Evolutionary conservation across 1,139 yeast genomes (phyloP).

Genomic region (Hemisphaericaspora subhashii): DNA sequence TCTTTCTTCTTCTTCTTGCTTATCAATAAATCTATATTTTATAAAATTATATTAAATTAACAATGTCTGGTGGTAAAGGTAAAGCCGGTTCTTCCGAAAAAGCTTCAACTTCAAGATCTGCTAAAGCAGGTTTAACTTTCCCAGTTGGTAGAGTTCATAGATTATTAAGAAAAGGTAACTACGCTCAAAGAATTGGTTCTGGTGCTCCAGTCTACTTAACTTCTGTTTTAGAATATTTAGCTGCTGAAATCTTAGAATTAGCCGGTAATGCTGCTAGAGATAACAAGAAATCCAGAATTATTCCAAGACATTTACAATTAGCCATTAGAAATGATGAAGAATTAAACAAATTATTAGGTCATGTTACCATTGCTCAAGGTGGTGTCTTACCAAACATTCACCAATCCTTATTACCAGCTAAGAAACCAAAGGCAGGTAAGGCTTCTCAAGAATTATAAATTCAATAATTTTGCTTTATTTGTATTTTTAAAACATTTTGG

Average conservation of each 20-base stretch:
- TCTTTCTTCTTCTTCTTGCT: slow-evolving; percentile 10
- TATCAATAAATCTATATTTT: slow-evolving; percentile 11
- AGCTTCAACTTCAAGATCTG: slow-evolving; percentile 54
- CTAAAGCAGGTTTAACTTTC: slow-evolving; percentile 56
- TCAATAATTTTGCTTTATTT: slow-evolving; percentile 14
- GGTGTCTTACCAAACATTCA: slow-evolving; percentile 98
- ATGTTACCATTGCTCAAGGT: slow-evolving; percentile 95
- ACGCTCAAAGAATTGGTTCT: slow-evolving; percentile 58
- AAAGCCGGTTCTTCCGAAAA: slow-evolving; percentile 54
- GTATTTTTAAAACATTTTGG: slow-evolving; percentile 4
- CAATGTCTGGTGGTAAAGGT: slow-evolving; percentile 56
- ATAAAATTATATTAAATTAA: slow-evolving; percentile 15
- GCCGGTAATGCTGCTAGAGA: slow-evolving; percentile 61
- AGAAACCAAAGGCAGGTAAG: slow-evolving; percentile 71
- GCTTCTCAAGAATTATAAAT: slow-evolving; percentile 84
- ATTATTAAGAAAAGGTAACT: slow-evolving; percentile 55
- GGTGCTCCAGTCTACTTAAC: slow-evolving; percentile 58
- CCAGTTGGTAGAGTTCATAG: slow-evolving; percentile 59
- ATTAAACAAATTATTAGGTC: slow-evolving; percentile 69
- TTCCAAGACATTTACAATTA: slow-evolving; percentile 54
- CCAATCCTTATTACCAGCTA: slow-evolving; percentile 93
- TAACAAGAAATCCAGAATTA: slow-evolving; percentile 58
- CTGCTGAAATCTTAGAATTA: slow-evolving; percentile 56
- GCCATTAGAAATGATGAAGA: slow-evolving; percentile 58
- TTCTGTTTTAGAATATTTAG: slow-evolving; percentile 52